phyloP scores from a whole-genome alignment of 2,329 filamentous ascomycete species.

The Sporothrix luriei region DNA sequence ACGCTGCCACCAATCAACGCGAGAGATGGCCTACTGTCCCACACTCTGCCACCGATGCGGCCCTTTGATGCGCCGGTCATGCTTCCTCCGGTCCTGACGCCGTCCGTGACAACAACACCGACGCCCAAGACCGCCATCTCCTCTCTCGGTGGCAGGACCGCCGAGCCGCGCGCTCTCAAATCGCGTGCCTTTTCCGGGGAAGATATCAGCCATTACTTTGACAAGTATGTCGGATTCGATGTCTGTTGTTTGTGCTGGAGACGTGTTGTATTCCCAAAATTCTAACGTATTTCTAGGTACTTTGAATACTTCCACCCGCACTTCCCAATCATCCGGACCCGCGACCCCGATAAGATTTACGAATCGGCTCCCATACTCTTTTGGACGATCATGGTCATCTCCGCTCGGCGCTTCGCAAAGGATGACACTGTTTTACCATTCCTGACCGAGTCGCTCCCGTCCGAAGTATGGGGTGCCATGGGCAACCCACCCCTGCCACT shows the following conservation, averaged over 20 bases:
- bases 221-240: slow-evolving; percentile 46
- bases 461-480: slow-evolving; percentile 51
- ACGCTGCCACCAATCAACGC: slow-evolving; percentile 35
- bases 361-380: slow-evolving; percentile 54
- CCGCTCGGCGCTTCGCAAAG: slow-evolving; percentile 54
- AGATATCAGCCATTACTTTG: slow-evolving; percentile 60
- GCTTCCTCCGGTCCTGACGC: slow-evolving; percentile 35
- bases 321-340: slow-evolving; percentile 54
- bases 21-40: slow-evolving; percentile 34
- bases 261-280: not conserved
- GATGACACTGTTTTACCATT: slow-evolving; percentile 49
- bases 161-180: slow-evolving; percentile 50
- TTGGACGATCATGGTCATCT: slow-evolving; percentile 57
- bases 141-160: slow-evolving; percentile 13
- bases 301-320: slow-evolving; percentile 57
- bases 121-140: slow-evolving; percentile 34
- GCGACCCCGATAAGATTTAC: slow-evolving; percentile 56
- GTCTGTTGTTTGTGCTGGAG: not conserved
- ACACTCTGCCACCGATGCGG: slow-evolving; percentile 35
- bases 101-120: slow-evolving; percentile 34
- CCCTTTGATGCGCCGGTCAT: slow-evolving; percentile 34
- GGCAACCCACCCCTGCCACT: slow-evolving; percentile 50
- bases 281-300: slow-evolving; percentile 44
- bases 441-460: slow-evolving; percentile 51
- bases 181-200: slow-evolving; percentile 54